Evolutionary conservation across 495 filamentous ascomycete species (phyloP), one percentile per base, ranked within the genome.

Genomic region (Aspergillus conjunctus): DNA sequence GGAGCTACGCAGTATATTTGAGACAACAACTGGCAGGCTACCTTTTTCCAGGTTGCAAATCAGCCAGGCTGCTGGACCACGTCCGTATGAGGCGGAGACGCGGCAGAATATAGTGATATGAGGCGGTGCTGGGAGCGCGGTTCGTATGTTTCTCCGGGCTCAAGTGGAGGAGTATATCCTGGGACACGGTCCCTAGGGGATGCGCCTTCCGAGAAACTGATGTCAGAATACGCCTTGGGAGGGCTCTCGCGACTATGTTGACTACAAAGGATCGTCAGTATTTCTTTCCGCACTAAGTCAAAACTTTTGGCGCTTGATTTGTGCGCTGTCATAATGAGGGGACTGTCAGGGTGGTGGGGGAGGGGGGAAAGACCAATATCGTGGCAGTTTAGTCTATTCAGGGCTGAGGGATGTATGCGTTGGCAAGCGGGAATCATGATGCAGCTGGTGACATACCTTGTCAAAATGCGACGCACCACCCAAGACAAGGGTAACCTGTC

Each of bases 381-480:
- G 62, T 66, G 67, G 68, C 68, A 65, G 66, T 54, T 72, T 70
- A 74, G 70, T 69, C 60, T 66, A 57, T 67, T 58, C 67, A 68
- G 59, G 70, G 62, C 61, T 66, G 65, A 66, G 59, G 71, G 68
- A 77, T 72, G 78, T 76, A 79, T 81, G 78, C 77, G 78, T 77
- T 81, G 78, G 78, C 78, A 81, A 68, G 68, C 64, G 71, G 66
- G 67, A 66, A 65, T 63, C 46, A 69, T 66, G 68, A 66, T 77
- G 75, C 71, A 77, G 71, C 63, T 63, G 64, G 64, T 55, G 62
- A 76, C 77, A 73, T 79, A 80, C 78, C 74, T 77, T 68, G 73
- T 74, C 68, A 70, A 76, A 56, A 54, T 70, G 73, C 73, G 68
- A 72, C 66, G 73, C 69, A 66, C 54, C 48, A 54, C 64, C 60